phyloP scores from a whole-genome alignment of 2,329 filamentous ascomycete species.

The Colletotrichum falcatum region DNA sequence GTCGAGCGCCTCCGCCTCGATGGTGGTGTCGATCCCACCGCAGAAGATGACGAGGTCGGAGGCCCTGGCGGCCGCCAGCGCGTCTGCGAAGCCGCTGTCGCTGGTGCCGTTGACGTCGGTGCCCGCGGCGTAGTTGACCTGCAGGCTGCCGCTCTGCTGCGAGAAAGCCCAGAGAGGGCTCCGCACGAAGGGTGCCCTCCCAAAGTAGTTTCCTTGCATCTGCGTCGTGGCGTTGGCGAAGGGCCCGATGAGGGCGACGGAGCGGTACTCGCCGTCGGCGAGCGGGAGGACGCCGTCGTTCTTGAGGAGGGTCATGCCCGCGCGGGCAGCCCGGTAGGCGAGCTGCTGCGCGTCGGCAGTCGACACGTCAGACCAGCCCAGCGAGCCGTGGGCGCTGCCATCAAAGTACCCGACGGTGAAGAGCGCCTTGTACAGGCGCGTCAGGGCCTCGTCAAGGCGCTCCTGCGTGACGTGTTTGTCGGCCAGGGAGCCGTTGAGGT shows the following conservation, averaged over 20 bases:
- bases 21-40: conserved; percentile 65
- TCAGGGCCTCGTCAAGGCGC: not conserved
- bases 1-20: conserved; percentile 66
- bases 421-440: not conserved
- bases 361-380: not conserved
- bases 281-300: not conserved
- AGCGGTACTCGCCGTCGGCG: not conserved
- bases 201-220: not conserved
- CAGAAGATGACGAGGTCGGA: conserved; percentile 66
- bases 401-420: not conserved
- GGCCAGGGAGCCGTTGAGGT: not conserved
- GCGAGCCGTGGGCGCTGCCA: not conserved
- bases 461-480: not conserved
- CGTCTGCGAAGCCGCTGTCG: conserved; percentile 35
- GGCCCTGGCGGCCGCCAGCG: conserved; percentile 54
- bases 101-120: conserved; percentile 1
- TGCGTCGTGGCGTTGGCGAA: not conserved
- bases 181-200: not conserved
- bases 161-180: not conserved
- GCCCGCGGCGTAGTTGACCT: not conserved
- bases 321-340: not conserved
- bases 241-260: not conserved
- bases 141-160: not conserved
- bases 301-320: not conserved
- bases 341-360: not conserved